Evolutionary conservation across 2,329 filamentous ascomycete genomes (phyloP).

Genomic region (Mariannaea elegans): DNA sequence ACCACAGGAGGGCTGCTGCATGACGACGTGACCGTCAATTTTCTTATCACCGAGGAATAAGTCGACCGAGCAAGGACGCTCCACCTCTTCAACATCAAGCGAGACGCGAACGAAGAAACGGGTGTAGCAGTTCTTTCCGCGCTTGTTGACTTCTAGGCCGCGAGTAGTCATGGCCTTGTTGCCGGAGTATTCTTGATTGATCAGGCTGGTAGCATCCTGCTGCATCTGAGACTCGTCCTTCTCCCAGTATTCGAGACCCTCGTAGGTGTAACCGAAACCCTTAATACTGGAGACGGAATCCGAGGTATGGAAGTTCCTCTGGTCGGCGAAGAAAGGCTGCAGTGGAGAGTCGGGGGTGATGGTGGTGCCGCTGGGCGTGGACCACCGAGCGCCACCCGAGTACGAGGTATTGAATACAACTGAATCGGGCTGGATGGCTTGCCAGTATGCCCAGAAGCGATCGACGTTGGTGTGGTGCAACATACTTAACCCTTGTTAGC

Average conservation of each 20-base stretch:
- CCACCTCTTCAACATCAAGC: slow-evolving; percentile 47
- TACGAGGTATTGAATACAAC: slow-evolving; percentile 49
- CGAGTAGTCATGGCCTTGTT: slow-evolving; percentile 9
- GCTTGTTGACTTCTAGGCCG: slow-evolving; percentile 12
- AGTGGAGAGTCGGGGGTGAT: slow-evolving; percentile 57
- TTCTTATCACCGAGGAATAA: slow-evolving; percentile 45
- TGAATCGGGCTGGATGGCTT: slow-evolving; percentile 51
- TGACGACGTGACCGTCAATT: slow-evolving; percentile 48
- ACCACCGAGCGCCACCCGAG: slow-evolving; percentile 48
- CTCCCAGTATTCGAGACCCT: slow-evolving; percentile 47
- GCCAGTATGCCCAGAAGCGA: slow-evolving; percentile 68
- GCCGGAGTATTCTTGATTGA: slow-evolving; percentile 47
- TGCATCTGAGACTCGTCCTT: slow-evolving; percentile 44
- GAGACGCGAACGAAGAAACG: slow-evolving; percentile 48
- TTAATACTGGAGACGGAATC: slow-evolving; percentile 44
- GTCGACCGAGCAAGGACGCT: slow-evolving; percentile 47
- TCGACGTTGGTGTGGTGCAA: slow-evolving; percentile 68
- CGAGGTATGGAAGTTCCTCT: slow-evolving; percentile 54
- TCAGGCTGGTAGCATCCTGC: slow-evolving; percentile 41
- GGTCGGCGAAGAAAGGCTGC: slow-evolving; percentile 57
- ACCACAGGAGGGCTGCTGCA: slow-evolving; percentile 47
- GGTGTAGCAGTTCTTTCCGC: slow-evolving; percentile 30
- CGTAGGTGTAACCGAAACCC: slow-evolving; percentile 52
- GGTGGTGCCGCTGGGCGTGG: slow-evolving; percentile 48
- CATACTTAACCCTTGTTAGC: slow-evolving; percentile 43